Base-by-base conservation (phyloP, 2,329 filamentous ascomycete species). In the Trichoderma guizhouense region DNA sequence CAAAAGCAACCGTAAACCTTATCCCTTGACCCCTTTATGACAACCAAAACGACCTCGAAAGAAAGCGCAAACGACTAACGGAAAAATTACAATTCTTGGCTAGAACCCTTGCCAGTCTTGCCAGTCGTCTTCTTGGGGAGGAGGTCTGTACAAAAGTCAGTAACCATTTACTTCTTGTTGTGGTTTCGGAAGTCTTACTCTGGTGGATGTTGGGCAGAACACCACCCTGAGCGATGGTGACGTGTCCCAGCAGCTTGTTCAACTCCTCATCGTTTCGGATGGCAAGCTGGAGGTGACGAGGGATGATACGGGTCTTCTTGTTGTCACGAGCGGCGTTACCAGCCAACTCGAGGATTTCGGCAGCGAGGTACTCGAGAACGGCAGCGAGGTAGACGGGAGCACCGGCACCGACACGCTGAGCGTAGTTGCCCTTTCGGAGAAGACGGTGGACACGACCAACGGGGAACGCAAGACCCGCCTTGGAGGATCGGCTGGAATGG, bases 241-340 rank as follows among this genome's bases (percentile, higher is more conserved):
- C 94, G 83, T 97, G 94, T 72, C 95, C 95, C 76, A 97, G 89
- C 75, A 97, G 92, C 90, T 97, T 98, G 93, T 98, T 98, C 93
- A 98, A 85, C 87, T 99, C 96, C 90, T 98, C 95, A 85, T 98
- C 95, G 87, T 98, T 98, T 82, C 96, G 92, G 88, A 99, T 99
- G 86, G 96, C 96, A 79, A 99, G 94, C 88, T 99, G 96, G 62
- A 99, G 91, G 86, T 99, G 96, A 85, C 96, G 94, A 76, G 96
- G 96, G 74, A 98, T 99, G 87, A 99, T 99, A 92, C 96, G 95
- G 76, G 95, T 99, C 93, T 98, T 98, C 93, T 99, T 99, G 92
- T 98, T 98, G 88, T 99, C 96, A 79, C 96, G 95, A 76, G 96
- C 96, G 80, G 96, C 96, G 85, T 99, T 99, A 79, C 96, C 96